Evolutionary conservation across 352 stramenopile genomes (phyloP).

Genomic region (Globisporangium sylvaticum): DNA sequence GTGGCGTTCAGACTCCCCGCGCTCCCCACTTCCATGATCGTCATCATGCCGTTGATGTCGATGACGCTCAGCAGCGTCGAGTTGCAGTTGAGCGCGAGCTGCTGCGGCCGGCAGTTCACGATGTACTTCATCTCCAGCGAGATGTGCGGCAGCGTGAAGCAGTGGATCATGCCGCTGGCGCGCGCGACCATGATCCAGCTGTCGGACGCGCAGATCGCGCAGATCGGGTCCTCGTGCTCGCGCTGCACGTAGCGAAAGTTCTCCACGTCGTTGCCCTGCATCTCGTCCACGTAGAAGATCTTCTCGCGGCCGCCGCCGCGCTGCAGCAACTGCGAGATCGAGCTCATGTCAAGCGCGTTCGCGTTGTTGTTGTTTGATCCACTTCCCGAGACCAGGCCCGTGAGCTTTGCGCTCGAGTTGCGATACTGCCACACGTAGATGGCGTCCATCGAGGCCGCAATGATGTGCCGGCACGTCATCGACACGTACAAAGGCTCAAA

Average conservation of each 20-base stretch:
- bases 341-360: constrained; percentile 43
- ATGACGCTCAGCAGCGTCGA: constrained; percentile 86
- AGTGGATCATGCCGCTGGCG: constrained; percentile 79
- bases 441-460: constrained; percentile 71
- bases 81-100: constrained; percentile 87
- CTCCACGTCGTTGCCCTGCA: constrained; percentile 67
- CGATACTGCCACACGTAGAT: constrained; percentile 95
- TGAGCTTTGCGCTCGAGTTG: constrained; percentile 74
- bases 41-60: constrained; percentile 86
- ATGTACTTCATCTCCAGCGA: constrained; percentile 90
- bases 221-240: constrained; percentile 83
- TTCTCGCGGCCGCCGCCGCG: constrained; percentile 74
- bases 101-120: constrained; percentile 73
- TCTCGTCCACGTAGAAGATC: constrained; percentile 89
- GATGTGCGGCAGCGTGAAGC: constrained; percentile 91
- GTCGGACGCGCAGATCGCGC: constrained; percentile 81
- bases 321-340: constrained; percentile 67
- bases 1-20: constrained; percentile 55
- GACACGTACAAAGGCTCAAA: constrained; percentile 80
- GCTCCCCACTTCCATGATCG: constrained; percentile 78
- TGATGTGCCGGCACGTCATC: constrained; percentile 87
- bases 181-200: constrained; percentile 82
- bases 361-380: constrained; percentile 18
- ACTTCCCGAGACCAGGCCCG: constrained; percentile 42
- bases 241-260: constrained; percentile 65